These are phyloP conservation scores for Tilletia setariae DNA, from an alignment of 1,284 basidiomycete species.

Conservation along the genomic window DNA sequence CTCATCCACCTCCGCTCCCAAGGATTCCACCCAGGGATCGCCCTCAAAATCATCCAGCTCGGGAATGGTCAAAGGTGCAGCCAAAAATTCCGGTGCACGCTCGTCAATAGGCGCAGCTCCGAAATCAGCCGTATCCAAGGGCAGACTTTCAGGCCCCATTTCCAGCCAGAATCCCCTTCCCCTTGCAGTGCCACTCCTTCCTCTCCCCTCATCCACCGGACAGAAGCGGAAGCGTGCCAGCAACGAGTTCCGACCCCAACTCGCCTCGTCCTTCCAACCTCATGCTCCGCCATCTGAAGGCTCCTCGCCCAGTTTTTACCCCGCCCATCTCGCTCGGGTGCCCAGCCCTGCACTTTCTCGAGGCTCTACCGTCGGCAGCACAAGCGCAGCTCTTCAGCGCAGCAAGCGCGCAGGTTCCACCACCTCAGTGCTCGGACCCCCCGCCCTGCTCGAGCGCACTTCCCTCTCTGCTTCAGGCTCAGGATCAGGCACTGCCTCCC, in stretches of 20 bases:
- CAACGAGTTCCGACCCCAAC: neutral
- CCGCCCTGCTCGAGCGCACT: slow-evolving; percentile 5
- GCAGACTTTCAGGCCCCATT: too few relatives aligned
- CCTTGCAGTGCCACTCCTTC: neutral
- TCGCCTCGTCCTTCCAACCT: neutral
- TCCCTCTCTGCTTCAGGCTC: slow-evolving; percentile 6
- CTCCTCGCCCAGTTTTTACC: neutral
- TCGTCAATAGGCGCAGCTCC: too few relatives aligned
- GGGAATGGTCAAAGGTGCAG: too few relatives aligned
- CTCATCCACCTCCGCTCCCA: neutral
- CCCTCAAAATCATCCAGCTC: neutral
- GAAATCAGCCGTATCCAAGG: too few relatives aligned
- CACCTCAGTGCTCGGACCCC: neutral
- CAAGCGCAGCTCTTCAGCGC: neutral
- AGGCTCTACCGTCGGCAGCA: neutral
- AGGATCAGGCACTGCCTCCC: neutral
- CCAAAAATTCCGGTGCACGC: too few relatives aligned
- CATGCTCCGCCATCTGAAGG: neutral
- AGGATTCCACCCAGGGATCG: neutral
- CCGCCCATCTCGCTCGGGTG: neutral
- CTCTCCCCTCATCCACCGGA: neutral
- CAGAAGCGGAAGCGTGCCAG: neutral
- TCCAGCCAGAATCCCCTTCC: neutral
- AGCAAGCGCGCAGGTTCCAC: neutral
- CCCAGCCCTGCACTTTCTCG: slow-evolving; percentile 3